Evolutionary conservation across 2,329 filamentous ascomycete species (phyloP).

Genomic region (Talaromyces verruculosus): DNA sequence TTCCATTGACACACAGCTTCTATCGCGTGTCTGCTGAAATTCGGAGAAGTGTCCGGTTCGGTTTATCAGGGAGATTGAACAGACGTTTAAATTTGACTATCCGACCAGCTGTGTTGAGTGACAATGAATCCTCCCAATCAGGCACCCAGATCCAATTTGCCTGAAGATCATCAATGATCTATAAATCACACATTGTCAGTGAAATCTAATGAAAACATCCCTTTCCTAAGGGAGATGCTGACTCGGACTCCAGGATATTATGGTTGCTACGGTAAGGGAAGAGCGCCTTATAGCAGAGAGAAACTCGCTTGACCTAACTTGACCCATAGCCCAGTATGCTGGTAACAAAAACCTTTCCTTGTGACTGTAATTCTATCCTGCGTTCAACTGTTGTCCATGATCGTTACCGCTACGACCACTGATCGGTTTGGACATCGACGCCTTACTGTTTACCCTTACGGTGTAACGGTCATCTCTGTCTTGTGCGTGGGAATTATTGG

Average conservation of each 20-base stretch:
- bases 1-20: background rate
- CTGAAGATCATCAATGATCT: conserved; percentile 38
- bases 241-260: background rate
- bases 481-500: background rate
- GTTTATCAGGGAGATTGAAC: conserved; percentile 21
- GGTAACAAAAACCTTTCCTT: background rate
- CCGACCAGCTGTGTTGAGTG: conserved; percentile 35
- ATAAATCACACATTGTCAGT: background rate
- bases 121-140: conserved; percentile 36
- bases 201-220: background rate
- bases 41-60: background rate
- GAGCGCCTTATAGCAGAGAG: background rate
- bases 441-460: background rate
- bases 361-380: background rate
- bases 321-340: background rate
- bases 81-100: conserved; percentile 35
- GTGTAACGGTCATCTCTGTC: background rate
- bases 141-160: conserved; percentile 44
- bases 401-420: background rate
- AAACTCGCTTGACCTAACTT: background rate
- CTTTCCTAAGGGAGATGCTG: background rate
- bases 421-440: background rate
- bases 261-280: background rate
- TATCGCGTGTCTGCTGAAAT: background rate
- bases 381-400: background rate